Evolutionary conservation across 139 green algal genomes (phyloP).

Genomic region (Eudorina sp.): DNA sequence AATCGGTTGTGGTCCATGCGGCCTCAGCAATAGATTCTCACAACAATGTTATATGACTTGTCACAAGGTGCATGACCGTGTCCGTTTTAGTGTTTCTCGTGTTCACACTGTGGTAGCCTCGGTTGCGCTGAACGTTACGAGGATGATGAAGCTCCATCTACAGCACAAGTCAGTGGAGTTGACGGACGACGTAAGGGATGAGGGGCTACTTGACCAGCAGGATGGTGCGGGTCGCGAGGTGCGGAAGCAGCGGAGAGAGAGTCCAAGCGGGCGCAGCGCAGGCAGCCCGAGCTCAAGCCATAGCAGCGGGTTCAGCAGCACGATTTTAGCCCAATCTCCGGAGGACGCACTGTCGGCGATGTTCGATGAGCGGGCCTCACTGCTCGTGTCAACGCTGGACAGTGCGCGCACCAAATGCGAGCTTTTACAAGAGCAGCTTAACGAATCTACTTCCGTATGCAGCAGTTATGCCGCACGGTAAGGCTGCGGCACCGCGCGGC

Average conservation of each 20-base stretch:
- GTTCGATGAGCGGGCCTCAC: slow-evolving; percentile 36
- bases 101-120: too few species aligned
- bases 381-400: slow-evolving; percentile 49
- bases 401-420: slow-evolving; percentile 46
- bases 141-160: neutral
- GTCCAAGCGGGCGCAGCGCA: neutral
- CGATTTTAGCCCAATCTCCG: slow-evolving; percentile 6
- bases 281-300: slow-evolving; percentile 28
- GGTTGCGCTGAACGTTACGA: too few species aligned
- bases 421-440: slow-evolving; percentile 27
- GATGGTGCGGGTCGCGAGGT: neutral
- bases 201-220: neutral
- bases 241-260: neutral
- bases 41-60: too few species aligned
- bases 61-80: too few species aligned
- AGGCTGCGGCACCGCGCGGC: too few species aligned
- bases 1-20: too few species aligned
- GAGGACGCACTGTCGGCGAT: slow-evolving; percentile 23
- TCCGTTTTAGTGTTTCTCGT: too few species aligned
- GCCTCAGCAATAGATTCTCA: too few species aligned
- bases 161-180: neutral
- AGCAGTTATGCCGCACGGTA: slow-evolving; percentile 40
- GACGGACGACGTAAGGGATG: slow-evolving; percentile 4
- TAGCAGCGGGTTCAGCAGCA: slow-evolving; percentile 40
- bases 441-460: neutral